Evolutionary conservation across 768 basidiomycete genomes (phyloP), one percentile per base, ranked within the genome.

Genomic region (Mycena epipterygia): DNA sequence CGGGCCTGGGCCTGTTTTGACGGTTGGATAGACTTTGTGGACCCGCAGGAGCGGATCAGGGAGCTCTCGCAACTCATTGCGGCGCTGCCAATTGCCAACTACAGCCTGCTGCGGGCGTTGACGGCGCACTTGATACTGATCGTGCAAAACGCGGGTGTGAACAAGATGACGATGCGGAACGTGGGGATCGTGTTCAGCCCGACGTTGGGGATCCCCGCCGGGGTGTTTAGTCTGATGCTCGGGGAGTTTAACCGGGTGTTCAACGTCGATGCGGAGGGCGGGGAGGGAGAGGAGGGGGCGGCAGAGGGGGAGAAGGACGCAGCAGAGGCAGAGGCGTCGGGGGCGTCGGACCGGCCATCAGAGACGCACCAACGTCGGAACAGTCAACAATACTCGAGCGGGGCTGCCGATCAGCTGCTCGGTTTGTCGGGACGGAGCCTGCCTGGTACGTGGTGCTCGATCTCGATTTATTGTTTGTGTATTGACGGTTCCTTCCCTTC

Each of bases 81-180:
- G 30, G 88, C 91, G 23, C 87, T 99, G 3, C 98, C 98, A 14
- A 85, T 96, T 23, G 91, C 93, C 72, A 98, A 99, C 80, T 99
- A 98, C 81, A 95, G 92, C 67, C 86, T 99, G 23, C 90, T 99
- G 67, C 93, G 97, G 41, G 97, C 97, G 19, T 87, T 99, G 65
- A 97, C 93, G 2, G 95, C 97, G 29, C 97, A 99, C 81, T 86
- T 99, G 70, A 98, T 98, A 74, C 86, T 96, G 49, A 94, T 99
- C 75, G 96, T 99, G 51, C 93, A 95, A 80, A 96, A 99, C 78
- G 89, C 96, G 21, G 76, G 87, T 48, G 83, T 93, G 67, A 98
- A 98, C 90, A 99, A 97, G 86, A 99, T 99, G 98, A 97, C 94
- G 46, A 92, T 99, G 90, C 91, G 97, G 52, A 99, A 99, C 79